Conservation (phyloP, 148 eudicot genomes). For the Chenopodium album region DNA sequence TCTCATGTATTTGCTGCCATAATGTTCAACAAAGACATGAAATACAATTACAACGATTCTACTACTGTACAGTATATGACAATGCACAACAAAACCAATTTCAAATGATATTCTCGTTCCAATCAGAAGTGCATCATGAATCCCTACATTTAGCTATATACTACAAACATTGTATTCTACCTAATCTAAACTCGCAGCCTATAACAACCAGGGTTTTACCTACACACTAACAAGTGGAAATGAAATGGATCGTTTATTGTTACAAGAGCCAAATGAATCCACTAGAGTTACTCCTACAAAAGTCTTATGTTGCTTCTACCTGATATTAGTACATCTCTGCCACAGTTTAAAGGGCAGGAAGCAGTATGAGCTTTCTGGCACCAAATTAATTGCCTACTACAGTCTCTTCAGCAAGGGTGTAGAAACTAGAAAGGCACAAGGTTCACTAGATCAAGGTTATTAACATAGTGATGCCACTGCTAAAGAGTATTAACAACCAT, state of each 20-base stretch:
- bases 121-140: not conserved
- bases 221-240: not conserved
- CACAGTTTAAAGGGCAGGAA: constrained; percentile 1
- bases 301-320: constrained; percentile 2
- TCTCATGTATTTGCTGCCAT: too few species aligned
- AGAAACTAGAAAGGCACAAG: not conserved
- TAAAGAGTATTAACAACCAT: constrained; percentile 57
- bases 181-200: constrained; percentile 4
- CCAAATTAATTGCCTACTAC: not conserved
- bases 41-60: not conserved
- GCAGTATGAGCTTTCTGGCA: constrained; percentile 2
- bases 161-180: not conserved
- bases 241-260: not conserved
- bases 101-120: not conserved
- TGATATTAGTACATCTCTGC: constrained; percentile 10
- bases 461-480: constrained; percentile 58
- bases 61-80: not conserved
- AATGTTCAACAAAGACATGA: too few species aligned
- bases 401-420: not conserved
- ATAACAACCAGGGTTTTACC: constrained; percentile 8
- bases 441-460: constrained; percentile 43
- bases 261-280: not conserved
- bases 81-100: not conserved
- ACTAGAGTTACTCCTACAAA: not conserved
- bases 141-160: not conserved